phyloP scores from a whole-genome alignment of 352 stramenopile genomes.

The Pythium monospermum region DNA sequence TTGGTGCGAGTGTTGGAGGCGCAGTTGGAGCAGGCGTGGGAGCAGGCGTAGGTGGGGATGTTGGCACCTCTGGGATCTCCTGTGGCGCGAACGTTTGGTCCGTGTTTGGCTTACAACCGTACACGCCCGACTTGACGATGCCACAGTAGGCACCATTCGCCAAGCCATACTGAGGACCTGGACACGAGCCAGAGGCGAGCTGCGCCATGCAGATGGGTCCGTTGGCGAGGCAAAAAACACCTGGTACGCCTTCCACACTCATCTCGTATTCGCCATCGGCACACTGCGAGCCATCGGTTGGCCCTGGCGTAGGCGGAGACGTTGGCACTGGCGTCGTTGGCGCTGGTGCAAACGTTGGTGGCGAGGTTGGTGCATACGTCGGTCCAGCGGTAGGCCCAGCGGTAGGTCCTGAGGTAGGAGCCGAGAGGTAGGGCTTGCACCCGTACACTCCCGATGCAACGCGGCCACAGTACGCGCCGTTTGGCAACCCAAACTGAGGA shows the following conservation, averaged over 20 bases:
- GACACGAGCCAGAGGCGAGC: slow-evolving; percentile 1
- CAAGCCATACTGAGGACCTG: slow-evolving; percentile 2
- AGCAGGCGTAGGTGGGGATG: neutral
- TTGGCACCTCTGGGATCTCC: neutral
- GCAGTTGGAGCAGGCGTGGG: neutral
- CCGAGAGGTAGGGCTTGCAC: too few relatives aligned
- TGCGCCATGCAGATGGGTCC: neutral
- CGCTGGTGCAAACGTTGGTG: neutral
- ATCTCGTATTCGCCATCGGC: slow-evolving; percentile 1
- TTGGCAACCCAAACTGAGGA: slow-evolving; percentile 13
- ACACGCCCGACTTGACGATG: slow-evolving; percentile 1
- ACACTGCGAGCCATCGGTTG: neutral
- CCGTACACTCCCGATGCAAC: slow-evolving; percentile 15
- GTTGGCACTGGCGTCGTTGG: neutral
- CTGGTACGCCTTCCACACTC: slow-evolving; percentile 6
- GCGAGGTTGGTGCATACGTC: neutral
- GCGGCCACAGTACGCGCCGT: slow-evolving; percentile 13
- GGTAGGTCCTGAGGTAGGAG: neutral
- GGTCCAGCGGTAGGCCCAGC: neutral
- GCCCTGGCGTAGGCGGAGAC: too few relatives aligned
- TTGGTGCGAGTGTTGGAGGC: neutral
- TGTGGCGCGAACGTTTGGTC: neutral
- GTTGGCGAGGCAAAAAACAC: slow-evolving; percentile 1
- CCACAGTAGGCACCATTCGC: slow-evolving; percentile 7
- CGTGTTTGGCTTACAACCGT: slow-evolving; percentile 1